Evolutionary conservation across 1,284 basidiomycete species (phyloP).

Genomic region (Amylostereum areolatum): DNA sequence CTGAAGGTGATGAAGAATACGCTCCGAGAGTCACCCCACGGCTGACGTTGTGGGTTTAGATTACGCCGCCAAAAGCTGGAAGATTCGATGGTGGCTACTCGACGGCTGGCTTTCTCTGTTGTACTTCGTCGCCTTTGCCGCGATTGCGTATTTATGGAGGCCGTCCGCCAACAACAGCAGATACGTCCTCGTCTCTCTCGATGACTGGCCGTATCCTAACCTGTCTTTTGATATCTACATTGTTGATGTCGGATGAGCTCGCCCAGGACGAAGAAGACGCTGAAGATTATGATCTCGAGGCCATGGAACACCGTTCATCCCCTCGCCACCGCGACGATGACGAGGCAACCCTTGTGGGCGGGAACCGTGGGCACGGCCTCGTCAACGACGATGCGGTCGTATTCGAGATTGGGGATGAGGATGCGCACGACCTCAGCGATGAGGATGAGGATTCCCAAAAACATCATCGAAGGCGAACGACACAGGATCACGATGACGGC

Average conservation of each 20-base stretch:
- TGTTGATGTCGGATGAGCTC: constrained; percentile 81
- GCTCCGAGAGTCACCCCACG: not conserved
- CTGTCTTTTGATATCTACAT: constrained; percentile 41
- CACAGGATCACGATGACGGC: constrained; percentile 37
- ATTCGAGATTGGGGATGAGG: constrained; percentile 90
- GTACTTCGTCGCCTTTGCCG: constrained; percentile 75
- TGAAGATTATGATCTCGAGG: constrained; percentile 86
- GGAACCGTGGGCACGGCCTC: constrained; percentile 39
- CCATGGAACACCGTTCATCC: constrained; percentile 49
- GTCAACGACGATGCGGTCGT: constrained; percentile 73
- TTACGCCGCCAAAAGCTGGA: constrained; percentile 93
- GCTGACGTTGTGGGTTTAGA: constrained; percentile 38
- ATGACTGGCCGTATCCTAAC: constrained; percentile 5
- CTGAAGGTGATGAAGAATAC: constrained; percentile 58
- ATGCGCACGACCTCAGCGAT: constrained; percentile 47
- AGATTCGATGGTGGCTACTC: constrained; percentile 89
- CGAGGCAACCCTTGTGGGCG: constrained; percentile 64
- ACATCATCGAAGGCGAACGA: constrained; percentile 42
- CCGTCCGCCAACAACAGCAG: constrained; percentile 91
- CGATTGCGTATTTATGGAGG: constrained; percentile 90
- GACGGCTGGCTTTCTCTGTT: constrained; percentile 93
- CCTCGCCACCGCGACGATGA: constrained; percentile 55
- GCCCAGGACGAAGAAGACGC: constrained; percentile 90
- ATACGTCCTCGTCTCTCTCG: constrained; percentile 37
- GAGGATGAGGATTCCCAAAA: constrained; percentile 48